Base-by-base conservation (phyloP, 345 rosid genomes). In the Cardamine chenopodiifolia region DNA sequence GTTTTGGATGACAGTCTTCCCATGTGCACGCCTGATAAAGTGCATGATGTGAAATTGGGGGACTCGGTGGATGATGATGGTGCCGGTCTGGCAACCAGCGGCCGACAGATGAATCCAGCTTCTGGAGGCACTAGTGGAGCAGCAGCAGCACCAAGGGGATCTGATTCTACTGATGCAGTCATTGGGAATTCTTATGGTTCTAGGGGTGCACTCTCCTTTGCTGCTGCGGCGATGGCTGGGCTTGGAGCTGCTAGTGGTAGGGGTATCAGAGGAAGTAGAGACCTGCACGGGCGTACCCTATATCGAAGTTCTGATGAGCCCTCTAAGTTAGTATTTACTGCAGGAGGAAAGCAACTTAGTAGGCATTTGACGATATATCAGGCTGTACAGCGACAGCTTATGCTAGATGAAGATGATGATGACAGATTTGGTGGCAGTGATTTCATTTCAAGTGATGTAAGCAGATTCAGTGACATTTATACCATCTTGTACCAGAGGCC, bases 151-250 rank as follows among this genome's bases (percentile, higher is more conserved):
- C 85, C 81, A 62, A 84, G 90, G 79, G 89, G 86, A 42, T 86
- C 92, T 4, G 93, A 90, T 80, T 87, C 90, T 78, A 73, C 87
- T 80, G 97, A 85, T 73, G 83, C 88, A 58, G 86, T 93, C 69
- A 75, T 85, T 82, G 87, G 89, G 29, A 83, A 72, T 79, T 70
- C 95, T 66, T 90, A 85, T 74, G 90, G 96, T 63, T 83, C 98
- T 49, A 89, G 96, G 81, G 99, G 97, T 75, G 93, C 96, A 18
- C 88, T 90, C 89, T 92, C 97, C 39, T 96, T 92, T 82, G 99
- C 97, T 52, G 97, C 99, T 59, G 98, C 97, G 34, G 93, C 99
- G 7, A 92, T 92, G 98, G 96, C 97, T 78, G 99, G 99, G 64
- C 89, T 92, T 77, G 95, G 96, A 72, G 85, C 95, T 81, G 85